These are phyloP conservation scores for Globisporangium echinulatum DNA, from an alignment of 352 stramenopile genomes.

Conservation along the genomic window DNA sequence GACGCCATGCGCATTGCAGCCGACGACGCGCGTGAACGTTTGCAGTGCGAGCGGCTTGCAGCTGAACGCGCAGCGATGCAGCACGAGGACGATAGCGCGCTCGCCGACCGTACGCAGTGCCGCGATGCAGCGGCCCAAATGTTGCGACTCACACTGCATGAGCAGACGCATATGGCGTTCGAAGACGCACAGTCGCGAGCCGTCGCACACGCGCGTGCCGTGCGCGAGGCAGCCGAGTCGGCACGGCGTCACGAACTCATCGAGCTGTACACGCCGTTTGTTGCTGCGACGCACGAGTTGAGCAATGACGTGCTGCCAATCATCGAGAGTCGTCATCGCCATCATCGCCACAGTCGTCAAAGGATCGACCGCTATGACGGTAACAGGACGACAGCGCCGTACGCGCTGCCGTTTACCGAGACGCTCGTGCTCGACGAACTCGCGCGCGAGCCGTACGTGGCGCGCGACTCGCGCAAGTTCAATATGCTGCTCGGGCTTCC, in stretches of 20 bases:
- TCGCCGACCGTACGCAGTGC: slow-evolving; percentile 18
- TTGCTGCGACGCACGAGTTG: slow-evolving; percentile 27
- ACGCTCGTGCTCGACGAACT: slow-evolving; percentile 36
- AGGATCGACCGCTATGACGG: too few species aligned
- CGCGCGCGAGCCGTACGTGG: slow-evolving; percentile 42
- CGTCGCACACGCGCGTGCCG: slow-evolving; percentile 20
- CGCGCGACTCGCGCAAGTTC: slow-evolving; percentile 48
- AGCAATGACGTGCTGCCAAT: slow-evolving; percentile 47
- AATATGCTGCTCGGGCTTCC: slow-evolving; percentile 43
- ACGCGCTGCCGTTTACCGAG: slow-evolving; percentile 34
- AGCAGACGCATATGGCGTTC: slow-evolving; percentile 36
- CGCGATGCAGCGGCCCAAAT: slow-evolving; percentile 18
- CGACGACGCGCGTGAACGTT: slow-evolving; percentile 32
- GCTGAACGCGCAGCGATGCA: slow-evolving; percentile 36
- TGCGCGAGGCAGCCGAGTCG: slow-evolving; percentile 21
- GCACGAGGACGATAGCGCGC: slow-evolving; percentile 30
- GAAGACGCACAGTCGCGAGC: slow-evolving; percentile 40
- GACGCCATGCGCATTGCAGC: slow-evolving; percentile 21
- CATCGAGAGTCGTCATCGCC: slow-evolving; percentile 22
- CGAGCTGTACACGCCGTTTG: slow-evolving; percentile 51
- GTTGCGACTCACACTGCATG: slow-evolving; percentile 33
- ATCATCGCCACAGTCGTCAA: background rate
- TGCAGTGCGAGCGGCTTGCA: slow-evolving; percentile 20
- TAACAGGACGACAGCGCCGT: slow-evolving; percentile 6
- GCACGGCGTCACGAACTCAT: slow-evolving; percentile 25